Evolutionary conservation across 805 yeast species (phyloP), one percentile per base, ranked within the genome.

Genomic region (Ogataea corticis): DNA sequence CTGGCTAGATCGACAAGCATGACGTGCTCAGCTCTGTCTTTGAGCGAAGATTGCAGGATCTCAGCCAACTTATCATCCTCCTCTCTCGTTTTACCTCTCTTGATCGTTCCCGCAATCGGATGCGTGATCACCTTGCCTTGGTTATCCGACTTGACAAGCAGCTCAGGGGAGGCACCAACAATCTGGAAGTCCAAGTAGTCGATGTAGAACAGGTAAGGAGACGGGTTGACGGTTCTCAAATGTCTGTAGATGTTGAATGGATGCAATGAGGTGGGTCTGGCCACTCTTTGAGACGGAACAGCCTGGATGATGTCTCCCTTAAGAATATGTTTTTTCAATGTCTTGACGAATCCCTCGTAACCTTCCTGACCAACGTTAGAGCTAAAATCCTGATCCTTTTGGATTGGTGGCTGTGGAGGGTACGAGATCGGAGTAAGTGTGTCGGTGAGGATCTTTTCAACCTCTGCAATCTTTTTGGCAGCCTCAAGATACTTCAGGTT

Each of bases 1-100:
- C 99, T 79, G 3, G 99, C 99, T 61, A 94, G 76, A 67, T 94
- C 99, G 15, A 94, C 99, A 67, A 94, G 80, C 99, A 94, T 94
- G 45, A 94, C 94, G 67, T 94, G 99, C 69, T 94, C 99, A 1
- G 99, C 97, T 38, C 97, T 80, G 67, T 94, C 99, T 62, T 94
- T 94, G 52, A 83, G 70, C 13, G 96, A 86, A 9, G 83, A 68
- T 58, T 87, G 75, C 54, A 94, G 77, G 45, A 80, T 79, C 13
- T 73, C 73, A 2, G 98, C 97, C 42, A 90, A 75, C 50, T 69
- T 70, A 62, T 91, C 96, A 59, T 94, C 99, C 66, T 94, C 98
- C 58, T 89, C 96, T 18, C 83, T 72, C 9, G 98, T 89, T 56
- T 80, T 77, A 40, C 99, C 99, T 61, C 99, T 81, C 55, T 73